Conservation (phyloP, 1,139 yeast species). For the Taiozyma sp. region DNA sequence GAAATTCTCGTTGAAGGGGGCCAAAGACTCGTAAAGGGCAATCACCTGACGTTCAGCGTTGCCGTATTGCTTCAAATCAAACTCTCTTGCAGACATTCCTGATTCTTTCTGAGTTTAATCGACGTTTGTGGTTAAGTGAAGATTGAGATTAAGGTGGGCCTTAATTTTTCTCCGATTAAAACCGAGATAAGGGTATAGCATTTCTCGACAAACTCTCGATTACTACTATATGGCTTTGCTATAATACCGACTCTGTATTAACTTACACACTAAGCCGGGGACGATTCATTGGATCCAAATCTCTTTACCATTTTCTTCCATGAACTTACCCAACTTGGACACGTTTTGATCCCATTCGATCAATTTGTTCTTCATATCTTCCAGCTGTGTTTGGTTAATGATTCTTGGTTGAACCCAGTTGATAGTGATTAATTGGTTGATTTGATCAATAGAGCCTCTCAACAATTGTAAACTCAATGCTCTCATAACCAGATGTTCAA, state of each 20-base stretch:
- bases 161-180: no score
- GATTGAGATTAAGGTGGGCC: no score
- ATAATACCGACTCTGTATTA: background rate
- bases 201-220: no score
- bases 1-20: background rate
- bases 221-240: no score
- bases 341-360: conserved; percentile 76
- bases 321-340: conserved; percentile 52
- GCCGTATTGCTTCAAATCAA: background rate
- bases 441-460: conserved; percentile 86
- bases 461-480: conserved; percentile 80
- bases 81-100: background rate
- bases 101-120: background rate
- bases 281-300: conserved; percentile 43
- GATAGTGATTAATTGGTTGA: conserved; percentile 67
- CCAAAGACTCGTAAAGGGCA: background rate
- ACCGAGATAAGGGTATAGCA: no score
- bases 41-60: background rate
- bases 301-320: conserved; percentile 52
- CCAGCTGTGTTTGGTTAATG: conserved; percentile 75
- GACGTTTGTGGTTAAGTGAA: background rate
- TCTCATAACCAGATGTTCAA: conserved; percentile 88
- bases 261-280: background rate
- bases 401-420: conserved; percentile 97
- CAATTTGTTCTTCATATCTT: conserved; percentile 67